A percentile compares a stretch with the other conserved stretches of the same genome.
These are phyloP conservation scores for Fusarium nelsonii DNA, from an alignment of 2,329 filamentous ascomycete genomes.

Conservation along the genomic window DNA sequence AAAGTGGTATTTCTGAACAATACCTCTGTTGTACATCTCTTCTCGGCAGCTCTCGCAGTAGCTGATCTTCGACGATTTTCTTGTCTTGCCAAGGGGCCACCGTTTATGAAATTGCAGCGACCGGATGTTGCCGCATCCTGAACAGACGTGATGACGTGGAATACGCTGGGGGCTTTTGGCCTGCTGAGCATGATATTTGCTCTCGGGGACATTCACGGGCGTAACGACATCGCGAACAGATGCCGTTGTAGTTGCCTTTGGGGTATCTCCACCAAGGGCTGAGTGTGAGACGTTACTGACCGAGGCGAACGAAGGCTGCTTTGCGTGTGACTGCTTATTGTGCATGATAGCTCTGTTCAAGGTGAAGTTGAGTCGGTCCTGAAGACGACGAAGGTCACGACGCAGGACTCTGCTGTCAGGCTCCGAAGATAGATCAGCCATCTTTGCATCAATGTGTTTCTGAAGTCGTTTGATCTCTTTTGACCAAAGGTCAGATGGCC, in stretches of 20 bases:
- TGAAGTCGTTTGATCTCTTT: slow-evolving; percentile 48
- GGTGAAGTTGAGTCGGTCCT: slow-evolving; percentile 48
- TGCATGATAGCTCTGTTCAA: slow-evolving; percentile 47
- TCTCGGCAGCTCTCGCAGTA: slow-evolving; percentile 54
- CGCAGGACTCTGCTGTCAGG: slow-evolving; percentile 44
- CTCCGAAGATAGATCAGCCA: slow-evolving; percentile 41
- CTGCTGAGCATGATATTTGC: slow-evolving; percentile 10
- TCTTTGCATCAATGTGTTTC: slow-evolving; percentile 45
- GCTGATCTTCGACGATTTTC: slow-evolving; percentile 48
- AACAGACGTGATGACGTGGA: slow-evolving; percentile 52
- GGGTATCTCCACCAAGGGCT: neutral
- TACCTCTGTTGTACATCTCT: slow-evolving; percentile 38
- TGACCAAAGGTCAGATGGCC: slow-evolving; percentile 20
- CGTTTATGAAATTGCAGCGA: slow-evolving; percentile 53
- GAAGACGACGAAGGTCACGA: slow-evolving; percentile 45
- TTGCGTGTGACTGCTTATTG: slow-evolving; percentile 3
- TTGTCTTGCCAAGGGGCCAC: slow-evolving; percentile 46
- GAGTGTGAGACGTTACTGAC: slow-evolving; percentile 12
- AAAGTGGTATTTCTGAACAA: slow-evolving; percentile 52
- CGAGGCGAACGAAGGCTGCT: neutral
- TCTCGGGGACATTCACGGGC: neutral
- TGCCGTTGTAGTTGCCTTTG: neutral
- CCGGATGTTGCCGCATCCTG: slow-evolving; percentile 53
- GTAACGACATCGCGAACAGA: neutral
- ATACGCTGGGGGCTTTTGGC: slow-evolving; percentile 38